Percentiles rank a stretch among this genome's conserved stretches.
phyloP scores from a whole-genome alignment of 192 early-diverging fungal genomes.

The Geranomyces variabilis region DNA sequence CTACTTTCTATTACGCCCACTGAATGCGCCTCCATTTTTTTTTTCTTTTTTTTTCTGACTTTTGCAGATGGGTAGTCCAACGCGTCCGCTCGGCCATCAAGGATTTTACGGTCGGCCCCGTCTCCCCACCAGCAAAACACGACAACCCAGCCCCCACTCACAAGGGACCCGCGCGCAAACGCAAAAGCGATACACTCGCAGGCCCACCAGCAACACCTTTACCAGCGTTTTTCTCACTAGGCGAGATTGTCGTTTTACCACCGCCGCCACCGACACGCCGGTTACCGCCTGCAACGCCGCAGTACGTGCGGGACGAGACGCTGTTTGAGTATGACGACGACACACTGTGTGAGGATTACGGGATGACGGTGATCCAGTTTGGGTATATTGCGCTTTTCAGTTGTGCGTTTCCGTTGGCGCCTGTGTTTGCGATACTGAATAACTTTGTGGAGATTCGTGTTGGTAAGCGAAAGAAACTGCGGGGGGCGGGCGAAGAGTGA shows the following conservation, averaged over 20 bases:
- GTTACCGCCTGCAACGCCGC: background rate
- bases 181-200: background rate
- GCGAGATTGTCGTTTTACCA: background rate
- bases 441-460: conserved; percentile 65
- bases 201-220: background rate
- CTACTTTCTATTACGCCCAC: too few species aligned
- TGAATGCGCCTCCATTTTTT: background rate
- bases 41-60: background rate
- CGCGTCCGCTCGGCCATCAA: background rate
- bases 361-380: conserved; percentile 60
- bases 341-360: conserved; percentile 14
- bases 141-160: too few species aligned
- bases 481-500: background rate
- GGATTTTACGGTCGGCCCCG: too few species aligned
- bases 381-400: conserved; percentile 73
- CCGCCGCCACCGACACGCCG: background rate
- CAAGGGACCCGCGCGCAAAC: background rate
- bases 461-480: conserved; percentile 43
- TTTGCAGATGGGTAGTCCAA: conserved; percentile 6
- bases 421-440: conserved; percentile 65
- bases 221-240: background rate
- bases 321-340: conserved; percentile 15
- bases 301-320: conserved; percentile 10
- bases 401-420: conserved; percentile 68
- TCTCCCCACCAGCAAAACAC: too few species aligned